Evolutionary conservation across 768 basidiomycete genomes (phyloP), one percentile per base, ranked within the genome.

Genomic region (Leucosporidium yakuticum): DNA sequence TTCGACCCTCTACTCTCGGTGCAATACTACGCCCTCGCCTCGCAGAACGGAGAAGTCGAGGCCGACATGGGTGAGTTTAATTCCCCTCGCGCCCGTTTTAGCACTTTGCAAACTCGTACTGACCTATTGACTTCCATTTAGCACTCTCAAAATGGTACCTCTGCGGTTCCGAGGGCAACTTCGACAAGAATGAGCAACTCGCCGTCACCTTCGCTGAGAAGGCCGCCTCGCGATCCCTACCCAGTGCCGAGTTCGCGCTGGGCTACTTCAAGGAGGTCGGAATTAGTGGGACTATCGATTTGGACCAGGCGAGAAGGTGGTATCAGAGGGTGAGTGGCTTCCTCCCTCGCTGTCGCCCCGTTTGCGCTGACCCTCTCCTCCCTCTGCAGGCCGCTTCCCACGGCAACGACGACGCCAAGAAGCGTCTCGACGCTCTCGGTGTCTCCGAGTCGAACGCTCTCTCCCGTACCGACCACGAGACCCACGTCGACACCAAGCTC

Each of bases 221-320:
- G 79, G 80, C 80, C 4, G 81, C 80, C 1, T 77, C 77, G 57
- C 88, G 87, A 73, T 88, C 86, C 0, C 80, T 95, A 1, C 70
- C 74, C 14, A 71, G 70, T 5, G 95, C 91, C 0, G 89, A 93
- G 77, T 97, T 97, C 77, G 95, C 93, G 1, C 87, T 97, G 85
- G 95, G 94, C 1, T 97, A 97, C 77, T 98, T 95, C 77, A 83
- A 83, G 48, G 94, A 97, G 78, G 89, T 97, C 2, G 95, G 95
- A 2, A 88, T 98, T 9, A 93, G 91, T 0, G 85, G 87, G 0
- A 64, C 75, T 17, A 78, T 74, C 53, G 81, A 82, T 66, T 56
- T 79, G 48, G 83, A 83, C 0, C 81, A 81, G 11, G 90, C 93
- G 2, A 80, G 81, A 65, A 83, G 79, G 76, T 98, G 93, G 92